Conservation (phyloP, 352 stramenopile species). For the Phytophthora europaea region DNA sequence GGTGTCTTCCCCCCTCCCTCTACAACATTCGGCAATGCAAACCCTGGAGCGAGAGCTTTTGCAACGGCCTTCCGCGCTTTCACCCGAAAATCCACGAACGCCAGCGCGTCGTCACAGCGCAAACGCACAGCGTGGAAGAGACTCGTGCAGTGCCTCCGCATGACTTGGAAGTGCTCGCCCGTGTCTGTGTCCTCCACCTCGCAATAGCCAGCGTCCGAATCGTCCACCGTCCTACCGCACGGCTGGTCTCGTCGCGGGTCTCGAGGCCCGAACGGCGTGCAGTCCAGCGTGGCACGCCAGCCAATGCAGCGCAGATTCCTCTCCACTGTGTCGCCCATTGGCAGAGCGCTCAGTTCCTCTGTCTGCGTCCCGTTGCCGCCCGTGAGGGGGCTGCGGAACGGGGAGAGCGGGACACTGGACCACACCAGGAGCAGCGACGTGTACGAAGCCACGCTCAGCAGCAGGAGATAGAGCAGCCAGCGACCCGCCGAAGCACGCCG, state of each 20-base stretch:
- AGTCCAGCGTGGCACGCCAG: slow-evolving; percentile 33
- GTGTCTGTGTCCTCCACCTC: slow-evolving; percentile 41
- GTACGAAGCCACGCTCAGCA: slow-evolving; percentile 19
- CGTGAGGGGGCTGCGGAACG: not conserved
- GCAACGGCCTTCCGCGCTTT: slow-evolving; percentile 21
- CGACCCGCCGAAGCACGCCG: slow-evolving; percentile 1
- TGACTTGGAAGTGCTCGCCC: slow-evolving; percentile 39
- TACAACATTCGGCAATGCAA: slow-evolving; percentile 29
- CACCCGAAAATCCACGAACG: slow-evolving; percentile 44
- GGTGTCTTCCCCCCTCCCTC: not conserved
- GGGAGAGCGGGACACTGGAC: slow-evolving; percentile 17
- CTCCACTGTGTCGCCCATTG: slow-evolving; percentile 20
- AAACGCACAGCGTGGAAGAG: slow-evolving; percentile 35
- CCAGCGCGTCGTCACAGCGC: slow-evolving; percentile 46
- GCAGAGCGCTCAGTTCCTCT: slow-evolving; percentile 6
- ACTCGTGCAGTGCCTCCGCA: slow-evolving; percentile 39
- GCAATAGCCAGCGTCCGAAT: slow-evolving; percentile 48
- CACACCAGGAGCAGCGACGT: slow-evolving; percentile 22
- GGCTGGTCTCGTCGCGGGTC: slow-evolving; percentile 18
- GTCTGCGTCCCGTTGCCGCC: not conserved
- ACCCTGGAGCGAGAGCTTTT: slow-evolving; percentile 24
- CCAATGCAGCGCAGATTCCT: slow-evolving; percentile 29
- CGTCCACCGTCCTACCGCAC: slow-evolving; percentile 24
- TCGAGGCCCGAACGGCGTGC: slow-evolving; percentile 27
- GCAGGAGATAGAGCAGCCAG: slow-evolving; percentile 19